Evolutionary conservation across 164 flowering plant species (phyloP), one percentile per base, ranked within the genome.

Genomic region (Annona cherimola): DNA sequence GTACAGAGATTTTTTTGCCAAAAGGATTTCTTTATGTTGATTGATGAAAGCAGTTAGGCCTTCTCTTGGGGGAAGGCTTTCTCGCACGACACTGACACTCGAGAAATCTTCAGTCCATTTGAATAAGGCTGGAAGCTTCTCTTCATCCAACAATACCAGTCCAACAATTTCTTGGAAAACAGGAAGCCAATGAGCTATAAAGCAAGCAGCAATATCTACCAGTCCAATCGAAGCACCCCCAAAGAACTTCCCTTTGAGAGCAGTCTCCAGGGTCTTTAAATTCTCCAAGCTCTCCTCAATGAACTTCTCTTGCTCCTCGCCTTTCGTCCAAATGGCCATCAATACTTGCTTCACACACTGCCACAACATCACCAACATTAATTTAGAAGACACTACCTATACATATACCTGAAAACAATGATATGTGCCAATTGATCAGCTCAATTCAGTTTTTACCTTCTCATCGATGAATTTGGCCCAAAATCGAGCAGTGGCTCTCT

Each of bases 191-290:
- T 57, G 61, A 2, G 67, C 79, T 43, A 84, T 26, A 44, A 77
- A 74, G 44, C 45, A 62, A 6, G 81, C 84, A 20, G 54, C 79
- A 45, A 88, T 79, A 66, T 88, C 91, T 3, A 79, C 80, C 0
- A 80, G 1, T 12, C 84, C 85, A 14, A 86, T 73, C 0, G 16
- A 72, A 2, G 83, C 83, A 42, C 91, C 91, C 4, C 88, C 89
- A 66, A 87, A 86, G 80, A 84, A 84, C 45, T 68, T 80, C 79
- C 59, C 83, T 19, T 78, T 61, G 1, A 87, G 76, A 73, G 79
- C 84, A 40, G 77, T 62, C 20, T 86, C 86, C 4, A 88, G 80
- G 9, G 64, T 63, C 45, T 74, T 71, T 14, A 86, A 71, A 19
- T 1, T n/a, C 71, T 73, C 78, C 5, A 0, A 2, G 11, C 79